Base-by-base conservation (phyloP, 2,329 filamentous ascomycete species). In the Microdochium paspali region DNA sequence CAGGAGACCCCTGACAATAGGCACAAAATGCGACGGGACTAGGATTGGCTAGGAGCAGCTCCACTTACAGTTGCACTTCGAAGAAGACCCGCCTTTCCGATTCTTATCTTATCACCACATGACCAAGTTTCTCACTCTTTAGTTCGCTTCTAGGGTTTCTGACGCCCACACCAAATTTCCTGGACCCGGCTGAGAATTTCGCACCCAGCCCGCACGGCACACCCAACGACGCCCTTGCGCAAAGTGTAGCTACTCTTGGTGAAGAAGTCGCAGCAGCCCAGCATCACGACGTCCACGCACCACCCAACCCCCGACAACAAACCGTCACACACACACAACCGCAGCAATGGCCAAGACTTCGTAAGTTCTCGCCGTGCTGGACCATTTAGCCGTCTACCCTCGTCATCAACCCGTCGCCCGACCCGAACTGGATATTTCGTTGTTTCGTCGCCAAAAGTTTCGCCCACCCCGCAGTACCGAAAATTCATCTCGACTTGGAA, bases 331-430 rank as follows among this genome's bases (percentile, higher is more conserved):
- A 20, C 50, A 53, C 21, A 52, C 52, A 50, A 52, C 48, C 51
- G 35, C 53, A 54, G 53, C 50, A 59, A 59, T 61, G 58, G 57
- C 57, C 50, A 60, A 60, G 49, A 40, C 58, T 42, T 59, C 58
- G 57, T 59, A 58, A 61, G 56, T 57, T 20, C 24, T 40, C 9
- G 48, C 42, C 18, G 6, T 25, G 12, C 24, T 15, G 23, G 13
- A 25, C 42, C 15, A 25, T 6, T 10, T 10, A 13, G 7, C 9
- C 10, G 18, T 20, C 12, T n/a, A 15, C 18, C 13, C 35, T 21
- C 12, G 18, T 21, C 35, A 18, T 35, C 10, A 35, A n/a, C 6
- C 31, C 18, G n/a, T 20, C 35, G 18, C 18, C 18, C 13, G 6
- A 40, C 35, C 13, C 35, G 13, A 7, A 21, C 18, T 40, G 35